Percentiles rank a stretch among this genome's conserved stretches.
phyloP scores from a whole-genome alignment of 1,284 basidiomycete genomes.

The Termitomyces sp. region DNA sequence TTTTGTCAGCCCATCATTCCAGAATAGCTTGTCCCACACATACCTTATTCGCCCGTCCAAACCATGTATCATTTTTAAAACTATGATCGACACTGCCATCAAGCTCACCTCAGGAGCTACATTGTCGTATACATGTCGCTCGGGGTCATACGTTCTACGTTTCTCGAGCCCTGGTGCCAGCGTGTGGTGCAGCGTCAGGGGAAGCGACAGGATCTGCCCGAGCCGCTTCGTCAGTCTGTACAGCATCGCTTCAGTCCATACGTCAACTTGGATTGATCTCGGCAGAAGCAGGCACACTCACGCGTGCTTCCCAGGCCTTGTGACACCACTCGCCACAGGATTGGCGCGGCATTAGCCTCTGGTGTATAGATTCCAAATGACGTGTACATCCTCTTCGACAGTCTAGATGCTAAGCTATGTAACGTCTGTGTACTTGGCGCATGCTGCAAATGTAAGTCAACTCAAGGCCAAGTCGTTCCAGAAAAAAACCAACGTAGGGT shows the following conservation, averaged over 20 bases:
- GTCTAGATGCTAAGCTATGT: conserved; percentile 57
- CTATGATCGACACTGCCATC: conserved; percentile 59
- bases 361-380: conserved; percentile 65
- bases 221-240: conserved; percentile 61
- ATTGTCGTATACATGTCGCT: conserved; percentile 51
- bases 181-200: conserved; percentile 55
- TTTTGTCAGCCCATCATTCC: conserved; percentile 2
- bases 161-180: conserved; percentile 41
- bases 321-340: conserved; percentile 74
- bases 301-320: conserved; percentile 71
- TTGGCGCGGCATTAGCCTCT: conserved; percentile 71
- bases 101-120: conserved; percentile 76
- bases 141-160: conserved; percentile 36
- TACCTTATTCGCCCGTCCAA: conserved; percentile 68
- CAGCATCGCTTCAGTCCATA: conserved; percentile 44
- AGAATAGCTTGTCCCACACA: conserved; percentile 12
- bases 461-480: conserved; percentile 10
- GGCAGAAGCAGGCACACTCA: conserved; percentile 37
- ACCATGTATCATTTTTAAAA: conserved; percentile 81
- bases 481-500: conserved; percentile 51
- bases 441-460: conserved; percentile 37
- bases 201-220: conserved; percentile 52
- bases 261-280: not conserved
- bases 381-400: conserved; percentile 53
- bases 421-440: conserved; percentile 56